These are phyloP conservation scores for Stagonosporopsis tanaceti DNA, from an alignment of 2,329 filamentous ascomycete species.

Conservation along the genomic window DNA sequence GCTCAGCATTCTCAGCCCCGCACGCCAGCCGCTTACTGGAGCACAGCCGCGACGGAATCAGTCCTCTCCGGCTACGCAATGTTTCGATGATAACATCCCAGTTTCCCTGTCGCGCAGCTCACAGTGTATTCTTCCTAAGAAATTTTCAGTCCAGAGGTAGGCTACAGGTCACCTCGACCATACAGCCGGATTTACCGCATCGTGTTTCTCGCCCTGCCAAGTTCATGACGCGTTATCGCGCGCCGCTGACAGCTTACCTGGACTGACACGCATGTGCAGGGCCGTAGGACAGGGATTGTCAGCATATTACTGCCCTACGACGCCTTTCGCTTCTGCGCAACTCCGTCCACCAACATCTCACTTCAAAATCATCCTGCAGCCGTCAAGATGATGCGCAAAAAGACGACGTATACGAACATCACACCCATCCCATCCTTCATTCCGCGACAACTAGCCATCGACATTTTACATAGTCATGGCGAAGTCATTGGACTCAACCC, in stretches of 20 bases:
- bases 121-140: not conserved
- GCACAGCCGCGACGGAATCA: conserved; percentile 9
- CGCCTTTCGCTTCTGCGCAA: conserved; percentile 8
- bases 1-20: conserved; percentile 9
- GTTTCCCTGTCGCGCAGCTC: not conserved
- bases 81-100: not conserved
- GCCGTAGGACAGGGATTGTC: conserved; percentile 15
- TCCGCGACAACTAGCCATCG: conserved; percentile 74
- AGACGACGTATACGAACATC: conserved; percentile 71
- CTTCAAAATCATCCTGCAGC: conserved; percentile 1
- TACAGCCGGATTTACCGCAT: conserved; percentile 3
- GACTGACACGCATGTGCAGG: conserved; percentile 8
- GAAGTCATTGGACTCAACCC: conserved; percentile 77
- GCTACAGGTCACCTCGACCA: too few relatives aligned
- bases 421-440: conserved; percentile 75
- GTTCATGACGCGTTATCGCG: conserved; percentile 15
- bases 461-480: conserved; percentile 74
- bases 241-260: conserved; percentile 12
- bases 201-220: conserved; percentile 13
- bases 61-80: conserved; percentile 5
- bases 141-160: not conserved
- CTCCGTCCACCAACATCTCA: not conserved
- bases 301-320: conserved; percentile 9
- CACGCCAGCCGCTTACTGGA: conserved; percentile 3
- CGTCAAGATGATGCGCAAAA: conserved; percentile 59